Percentiles rank a stretch among this genome's conserved stretches.
phyloP scores from a whole-genome alignment of 1,139 yeast species.

The Torulaspora pretoriensis region DNA sequence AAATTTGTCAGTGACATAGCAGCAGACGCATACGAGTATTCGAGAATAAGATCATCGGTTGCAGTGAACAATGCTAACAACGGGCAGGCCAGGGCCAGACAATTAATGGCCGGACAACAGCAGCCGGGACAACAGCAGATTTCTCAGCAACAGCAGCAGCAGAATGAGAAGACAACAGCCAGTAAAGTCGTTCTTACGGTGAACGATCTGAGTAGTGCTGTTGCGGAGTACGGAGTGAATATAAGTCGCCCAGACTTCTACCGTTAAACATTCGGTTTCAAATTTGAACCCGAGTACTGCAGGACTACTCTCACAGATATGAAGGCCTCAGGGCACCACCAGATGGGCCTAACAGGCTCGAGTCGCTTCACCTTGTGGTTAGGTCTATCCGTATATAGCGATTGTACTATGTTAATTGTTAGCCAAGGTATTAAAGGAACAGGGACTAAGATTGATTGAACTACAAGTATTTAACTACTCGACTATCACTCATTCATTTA shows the following conservation, averaged over 20 bases:
- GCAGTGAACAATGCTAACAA: constrained; percentile 80
- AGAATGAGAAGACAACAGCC: constrained; percentile 42
- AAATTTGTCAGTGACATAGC: constrained; percentile 93
- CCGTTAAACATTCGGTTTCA: constrained; percentile 42
- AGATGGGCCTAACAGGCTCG: background rate
- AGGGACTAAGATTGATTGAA: background rate
- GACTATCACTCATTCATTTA: background rate
- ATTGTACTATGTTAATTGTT: background rate
- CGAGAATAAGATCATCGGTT: constrained; percentile 79
- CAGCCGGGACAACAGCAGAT: constrained; percentile 45
- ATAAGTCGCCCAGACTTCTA: constrained; percentile 91
- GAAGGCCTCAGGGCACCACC: background rate
- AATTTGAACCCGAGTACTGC: background rate
- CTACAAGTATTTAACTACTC: background rate
- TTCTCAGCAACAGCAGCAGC: constrained; percentile 35
- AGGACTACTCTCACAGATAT: background rate
- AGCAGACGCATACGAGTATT: constrained; percentile 93
- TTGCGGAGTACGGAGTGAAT: constrained; percentile 86
- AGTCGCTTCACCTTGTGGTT: background rate
- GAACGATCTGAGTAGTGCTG: constrained; percentile 37
- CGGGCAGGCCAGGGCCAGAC: constrained; percentile 83
- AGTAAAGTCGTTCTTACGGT: constrained; percentile 38
- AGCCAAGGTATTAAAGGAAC: background rate
- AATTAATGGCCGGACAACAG: constrained; percentile 53
- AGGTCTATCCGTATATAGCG: background rate